Percentiles rank a stretch among this genome's conserved stretches.
Conservation (phyloP, 495 filamentous ascomycete species). For the Annulohypoxylon bovei region DNA sequence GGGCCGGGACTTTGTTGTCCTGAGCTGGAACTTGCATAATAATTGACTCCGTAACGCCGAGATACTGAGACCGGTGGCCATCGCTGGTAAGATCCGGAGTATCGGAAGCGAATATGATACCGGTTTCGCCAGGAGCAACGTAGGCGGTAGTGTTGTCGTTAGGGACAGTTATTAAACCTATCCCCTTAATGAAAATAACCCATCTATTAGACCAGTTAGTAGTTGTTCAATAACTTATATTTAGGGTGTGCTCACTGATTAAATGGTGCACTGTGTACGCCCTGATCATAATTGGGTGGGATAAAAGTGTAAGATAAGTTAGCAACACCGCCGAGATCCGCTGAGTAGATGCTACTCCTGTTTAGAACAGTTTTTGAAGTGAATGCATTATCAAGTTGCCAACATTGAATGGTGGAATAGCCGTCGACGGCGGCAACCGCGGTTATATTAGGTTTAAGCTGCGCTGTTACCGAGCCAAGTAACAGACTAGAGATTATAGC, state of each 20-base stretch:
- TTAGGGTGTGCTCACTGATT: slow-evolving; percentile 53
- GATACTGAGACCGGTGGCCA: slow-evolving; percentile 61
- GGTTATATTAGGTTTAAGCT: slow-evolving; percentile 37
- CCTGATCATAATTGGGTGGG: slow-evolving; percentile 57
- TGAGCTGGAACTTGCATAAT: slow-evolving; percentile 54
- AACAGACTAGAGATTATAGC: not conserved
- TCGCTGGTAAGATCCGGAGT: slow-evolving; percentile 53
- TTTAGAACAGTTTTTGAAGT: not conserved
- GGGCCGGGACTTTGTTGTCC: slow-evolving; percentile 48
- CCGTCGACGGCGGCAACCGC: slow-evolving; percentile 33
- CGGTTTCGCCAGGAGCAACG: slow-evolving; percentile 55
- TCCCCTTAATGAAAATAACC: slow-evolving; percentile 59
- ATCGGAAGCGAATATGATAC: slow-evolving; percentile 61
- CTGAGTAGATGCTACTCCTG: slow-evolving; percentile 20
- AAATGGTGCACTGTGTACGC: slow-evolving; percentile 60
- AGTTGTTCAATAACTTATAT: not conserved
- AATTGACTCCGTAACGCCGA: slow-evolving; percentile 52
- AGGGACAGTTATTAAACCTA: slow-evolving; percentile 59
- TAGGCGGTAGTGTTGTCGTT: slow-evolving; percentile 51
- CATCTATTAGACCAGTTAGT: slow-evolving; percentile 49
- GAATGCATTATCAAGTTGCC: slow-evolving; percentile 57
- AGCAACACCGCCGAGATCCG: slow-evolving; percentile 49
- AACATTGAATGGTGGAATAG: slow-evolving; percentile 63
- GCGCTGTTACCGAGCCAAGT: not conserved
- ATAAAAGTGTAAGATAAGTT: slow-evolving; percentile 55